phyloP scores from a whole-genome alignment of 2,329 filamentous ascomycete species.

The Metarhizium robertsii region DNA sequence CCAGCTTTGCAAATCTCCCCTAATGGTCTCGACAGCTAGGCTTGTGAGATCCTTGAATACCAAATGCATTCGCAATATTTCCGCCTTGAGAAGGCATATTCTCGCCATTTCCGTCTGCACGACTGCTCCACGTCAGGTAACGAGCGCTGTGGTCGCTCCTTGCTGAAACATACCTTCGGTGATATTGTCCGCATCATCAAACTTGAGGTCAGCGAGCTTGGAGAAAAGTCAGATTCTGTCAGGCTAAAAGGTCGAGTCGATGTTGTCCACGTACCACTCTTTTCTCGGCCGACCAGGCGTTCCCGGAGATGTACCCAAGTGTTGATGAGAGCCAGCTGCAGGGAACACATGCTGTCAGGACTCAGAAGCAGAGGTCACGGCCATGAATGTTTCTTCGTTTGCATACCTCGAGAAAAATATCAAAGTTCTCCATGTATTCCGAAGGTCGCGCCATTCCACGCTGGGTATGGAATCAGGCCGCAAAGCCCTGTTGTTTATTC shows the following conservation, averaged over 20 bases:
- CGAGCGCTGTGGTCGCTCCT: not conserved
- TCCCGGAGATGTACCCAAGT: constrained; percentile 5
- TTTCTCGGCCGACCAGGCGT: not conserved
- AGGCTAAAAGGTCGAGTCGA: not conserved
- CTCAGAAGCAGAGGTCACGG: no score
- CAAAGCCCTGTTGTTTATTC: not conserved
- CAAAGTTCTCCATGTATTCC: constrained; percentile 6
- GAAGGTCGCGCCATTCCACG: constrained; percentile 3
- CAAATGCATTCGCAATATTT: constrained; percentile 6
- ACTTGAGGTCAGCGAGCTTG: constrained; percentile 2
- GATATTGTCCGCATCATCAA: constrained; percentile 1
- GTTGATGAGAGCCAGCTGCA: constrained; percentile 5
- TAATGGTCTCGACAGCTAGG: not conserved
- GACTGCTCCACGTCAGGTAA: not conserved
- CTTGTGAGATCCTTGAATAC: constrained; percentile 1
- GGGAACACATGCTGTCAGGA: not conserved
- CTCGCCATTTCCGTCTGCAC: constrained; percentile 7
- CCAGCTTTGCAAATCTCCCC: constrained; percentile 2
- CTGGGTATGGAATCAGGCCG: not conserved
- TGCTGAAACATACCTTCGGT: not conserved
- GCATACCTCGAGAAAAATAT: constrained; percentile 7
- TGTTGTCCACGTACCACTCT: not conserved
- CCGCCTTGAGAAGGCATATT: constrained; percentile 5
- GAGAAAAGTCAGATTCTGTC: not conserved
- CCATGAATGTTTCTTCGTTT: not conserved